Evolutionary conservation across 495 filamentous ascomycete genomes (phyloP), one percentile per base, ranked within the genome.

Genomic region (Annulohypoxylon maeteangense): DNA sequence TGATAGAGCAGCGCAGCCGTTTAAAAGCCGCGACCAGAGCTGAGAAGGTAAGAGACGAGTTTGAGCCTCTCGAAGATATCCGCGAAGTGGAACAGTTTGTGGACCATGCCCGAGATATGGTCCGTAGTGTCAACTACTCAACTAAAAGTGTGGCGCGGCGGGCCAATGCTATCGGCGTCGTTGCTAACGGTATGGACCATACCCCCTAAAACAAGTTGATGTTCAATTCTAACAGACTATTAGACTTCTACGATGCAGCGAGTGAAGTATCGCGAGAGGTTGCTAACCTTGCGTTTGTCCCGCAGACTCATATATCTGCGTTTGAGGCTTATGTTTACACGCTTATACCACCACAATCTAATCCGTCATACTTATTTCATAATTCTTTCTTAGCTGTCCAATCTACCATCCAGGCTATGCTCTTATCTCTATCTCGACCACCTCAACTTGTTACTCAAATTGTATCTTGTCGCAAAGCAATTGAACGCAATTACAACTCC

Each of bases 51-150:
- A 86, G 88, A 59, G 95, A 98, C 25, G 95, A 99, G 72, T 90
- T 91, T 72, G 87, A 90, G 29, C 93, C 96, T 0, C 81, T 97
- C 7, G 89, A 93, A 65, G 93, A 97, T 63, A 89, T 94, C 53
- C 87, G 88, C n/a, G 94, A 97, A 77, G 94, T 97, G 4, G 95
- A 98, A 73, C 89, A 94, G 74, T 98, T 98, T 78, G 88, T 97
- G 51, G 88, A 89, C 48, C 91, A 96, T 74, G 95, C 95, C 2
- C 87, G 93, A 67, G 94, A 97, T 50, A 93, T 92, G 75, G 90
- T 98, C 58, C 89, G 92, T 40, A 89, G 90, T 68, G 87, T 97
- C 68, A 92, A 95, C 72, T 89, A 88, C 71, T 90, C 93, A 67
- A 94, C 92, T 2, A 91, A 90, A 74, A 92, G 88, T 63, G 87